phyloP scores from a whole-genome alignment of 2,329 filamentous ascomycete species.

The Phyllosticta capitalensis region DNA sequence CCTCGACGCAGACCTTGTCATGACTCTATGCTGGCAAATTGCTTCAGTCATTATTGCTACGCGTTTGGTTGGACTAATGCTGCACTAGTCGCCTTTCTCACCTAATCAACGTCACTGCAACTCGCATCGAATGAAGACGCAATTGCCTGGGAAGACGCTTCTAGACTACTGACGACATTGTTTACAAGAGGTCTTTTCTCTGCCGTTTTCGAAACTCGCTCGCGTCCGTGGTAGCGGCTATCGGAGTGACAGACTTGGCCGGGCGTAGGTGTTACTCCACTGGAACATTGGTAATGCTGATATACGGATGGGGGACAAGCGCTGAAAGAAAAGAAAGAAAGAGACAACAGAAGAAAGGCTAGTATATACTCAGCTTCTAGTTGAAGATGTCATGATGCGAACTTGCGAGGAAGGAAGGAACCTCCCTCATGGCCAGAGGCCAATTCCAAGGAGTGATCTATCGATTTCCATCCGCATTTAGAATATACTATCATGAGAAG shows the following conservation, averaged over 20 bases:
- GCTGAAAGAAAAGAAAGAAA: too few species aligned
- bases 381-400: too few species aligned
- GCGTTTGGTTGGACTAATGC: neutral
- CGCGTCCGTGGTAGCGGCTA: neutral
- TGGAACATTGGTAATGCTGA: neutral
- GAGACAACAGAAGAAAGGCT: too few species aligned
- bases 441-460: too few species aligned
- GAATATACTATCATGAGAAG: too few species aligned
- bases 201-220: neutral
- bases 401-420: too few species aligned
- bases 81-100: neutral
- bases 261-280: too few species aligned
- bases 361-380: too few species aligned
- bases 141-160: neutral
- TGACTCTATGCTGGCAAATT: neutral
- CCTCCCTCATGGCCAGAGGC: too few species aligned
- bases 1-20: neutral
- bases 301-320: too few species aligned
- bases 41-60: neutral
- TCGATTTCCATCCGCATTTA: too few species aligned
- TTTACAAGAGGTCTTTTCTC: neutral
- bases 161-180: neutral
- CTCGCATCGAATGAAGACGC: neutral
- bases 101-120: neutral
- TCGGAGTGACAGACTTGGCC: neutral